A percentile compares a stretch with the other conserved stretches of the same genome.
Conservation (phyloP, 2,329 filamentous ascomycete species). For the Diaporthe citri region DNA sequence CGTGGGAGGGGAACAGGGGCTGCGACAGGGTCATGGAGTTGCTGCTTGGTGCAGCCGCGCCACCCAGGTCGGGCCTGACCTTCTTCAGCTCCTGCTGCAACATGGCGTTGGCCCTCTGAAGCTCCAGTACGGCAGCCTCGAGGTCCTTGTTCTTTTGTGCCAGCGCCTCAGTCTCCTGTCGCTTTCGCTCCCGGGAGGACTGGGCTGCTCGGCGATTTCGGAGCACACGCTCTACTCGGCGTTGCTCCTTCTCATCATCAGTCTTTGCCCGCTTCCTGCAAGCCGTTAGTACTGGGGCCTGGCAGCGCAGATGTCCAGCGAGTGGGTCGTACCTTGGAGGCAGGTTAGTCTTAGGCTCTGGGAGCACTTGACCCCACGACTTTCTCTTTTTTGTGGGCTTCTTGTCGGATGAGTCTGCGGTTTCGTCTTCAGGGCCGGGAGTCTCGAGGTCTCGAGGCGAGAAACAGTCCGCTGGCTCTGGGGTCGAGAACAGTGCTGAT, state of each 20-base stretch:
- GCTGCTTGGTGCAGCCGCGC: slow-evolving; percentile 52
- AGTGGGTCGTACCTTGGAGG: slow-evolving; percentile 78
- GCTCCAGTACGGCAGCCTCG: slow-evolving; percentile 71
- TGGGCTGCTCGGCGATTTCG: slow-evolving; percentile 96
- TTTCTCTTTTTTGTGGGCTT: slow-evolving; percentile 93
- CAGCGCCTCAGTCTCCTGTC: slow-evolving; percentile 87
- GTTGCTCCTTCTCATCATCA: slow-evolving; percentile 98
- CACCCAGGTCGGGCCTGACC: slow-evolving; percentile 59
- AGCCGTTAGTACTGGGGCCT: slow-evolving; percentile 44
- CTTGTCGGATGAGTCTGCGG: slow-evolving; percentile 63
- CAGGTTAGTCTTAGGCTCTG: slow-evolving; percentile 95
- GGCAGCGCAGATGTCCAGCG: slow-evolving; percentile 18
- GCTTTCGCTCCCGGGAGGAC: slow-evolving; percentile 94
- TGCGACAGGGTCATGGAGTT: slow-evolving; percentile 70
- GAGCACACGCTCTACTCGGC: slow-evolving; percentile 95
- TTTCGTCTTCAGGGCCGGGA: slow-evolving; percentile 41
- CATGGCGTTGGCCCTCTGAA: slow-evolving; percentile 65
- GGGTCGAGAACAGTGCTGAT: slow-evolving; percentile 25
- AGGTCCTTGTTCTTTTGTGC: slow-evolving; percentile 81
- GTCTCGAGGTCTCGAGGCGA: slow-evolving; percentile 38
- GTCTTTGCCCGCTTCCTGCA: slow-evolving; percentile 95
- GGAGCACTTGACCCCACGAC: slow-evolving; percentile 97
- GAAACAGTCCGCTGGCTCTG: slow-evolving; percentile 22
- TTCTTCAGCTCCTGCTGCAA: slow-evolving; percentile 64
- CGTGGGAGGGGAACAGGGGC: slow-evolving; percentile 67